Evolutionary conservation across 805 yeast species (phyloP), one percentile per base, ranked within the genome.

Genomic region (Brettanomyces nanus): DNA sequence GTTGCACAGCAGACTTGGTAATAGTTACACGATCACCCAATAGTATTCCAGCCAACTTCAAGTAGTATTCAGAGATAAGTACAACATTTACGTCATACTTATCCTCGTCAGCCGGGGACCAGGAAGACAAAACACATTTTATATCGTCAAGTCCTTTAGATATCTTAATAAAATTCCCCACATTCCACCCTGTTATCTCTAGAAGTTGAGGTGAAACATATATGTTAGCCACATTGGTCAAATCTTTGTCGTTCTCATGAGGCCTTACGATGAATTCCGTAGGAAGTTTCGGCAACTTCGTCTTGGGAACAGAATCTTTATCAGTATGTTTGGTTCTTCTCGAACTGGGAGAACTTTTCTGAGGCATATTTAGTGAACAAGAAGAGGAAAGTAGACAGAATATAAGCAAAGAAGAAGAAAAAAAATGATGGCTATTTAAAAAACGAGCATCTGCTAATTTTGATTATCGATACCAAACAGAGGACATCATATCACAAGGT

Each of bases 1-100:
- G 85, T 40, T 75, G 82, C 3, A 55, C 47, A 4, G 58, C 36
- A 18, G 63, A 61, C 46, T 70, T 78, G 10, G 53, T 50, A 0
- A 90, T 45, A 21, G 62, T 61, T 1, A 56, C 51, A 33, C 63
- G 45, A 19, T 59, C 62, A 22, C 66, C 65, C 7, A 55, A 39
- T 18, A 55, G 39, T 19, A 52, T 46, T 6, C 50, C 53, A 25
- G 45, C 42, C n/a, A 46, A 31, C 19, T 42, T 40, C 13, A 53
- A 36, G 31, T 44, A 49, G 7, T 35, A 28, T 5, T 45, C 41
- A 5, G 59, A 45, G 2, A 61, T 35, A 20, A 52, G 44, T 17
- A 60, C 44, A 14, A 59, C 56, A 31, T 54, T 44, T 23, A 49
- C 21, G 21, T 44, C 52, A 21, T 47, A 45, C 17, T 33, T 36